Percentiles rank a stretch among this genome's conserved stretches.
Conservation (phyloP, 805 yeast genomes). For the Saccharomycopsis sp. region DNA sequence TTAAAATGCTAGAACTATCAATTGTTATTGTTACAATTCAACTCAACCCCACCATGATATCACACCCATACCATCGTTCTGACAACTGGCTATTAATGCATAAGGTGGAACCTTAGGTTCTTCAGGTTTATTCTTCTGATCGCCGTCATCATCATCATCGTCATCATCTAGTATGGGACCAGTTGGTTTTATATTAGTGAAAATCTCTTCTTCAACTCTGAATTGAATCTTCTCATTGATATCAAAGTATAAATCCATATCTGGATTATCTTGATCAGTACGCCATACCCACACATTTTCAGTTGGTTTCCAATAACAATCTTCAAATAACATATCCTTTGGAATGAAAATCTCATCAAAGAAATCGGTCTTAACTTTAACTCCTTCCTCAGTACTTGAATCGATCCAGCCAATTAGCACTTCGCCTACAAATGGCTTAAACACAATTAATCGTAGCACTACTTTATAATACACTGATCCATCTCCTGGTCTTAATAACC, state of each 20-base stretch:
- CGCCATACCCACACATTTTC: slow-evolving; percentile 98
- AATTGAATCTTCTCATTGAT: slow-evolving; percentile 87
- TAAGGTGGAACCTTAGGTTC: slow-evolving; percentile 60
- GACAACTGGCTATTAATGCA: slow-evolving; percentile 83
- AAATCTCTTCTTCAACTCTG: slow-evolving; percentile 83
- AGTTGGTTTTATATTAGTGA: slow-evolving; percentile 75
- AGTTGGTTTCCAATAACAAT: slow-evolving; percentile 52
- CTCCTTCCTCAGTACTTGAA: slow-evolving; percentile 81
- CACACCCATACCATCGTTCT: slow-evolving; percentile 94
- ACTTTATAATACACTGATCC: slow-evolving; percentile 80
- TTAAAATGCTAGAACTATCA: no score
- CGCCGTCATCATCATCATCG: slow-evolving; percentile 27
- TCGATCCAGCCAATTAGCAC: slow-evolving; percentile 88
- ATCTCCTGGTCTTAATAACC: slow-evolving; percentile 87
- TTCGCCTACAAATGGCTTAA: slow-evolving; percentile 94
- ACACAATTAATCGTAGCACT: slow-evolving; percentile 67
- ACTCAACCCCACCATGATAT: slow-evolving; percentile 89
- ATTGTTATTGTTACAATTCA: no score
- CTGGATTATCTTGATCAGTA: slow-evolving; percentile 62
- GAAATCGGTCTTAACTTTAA: slow-evolving; percentile 74
- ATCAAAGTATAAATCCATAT: slow-evolving; percentile 74
- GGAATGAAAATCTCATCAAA: slow-evolving; percentile 93
- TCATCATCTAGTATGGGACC: slow-evolving; percentile 49
- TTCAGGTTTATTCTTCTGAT: slow-evolving; percentile 24
- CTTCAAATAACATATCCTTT: slow-evolving; percentile 71